A percentile compares a stretch with the other conserved stretches of the same genome.
Evolutionary conservation across 179 eudicot species (phyloP).

Genomic region (Silene coronaria): DNA sequence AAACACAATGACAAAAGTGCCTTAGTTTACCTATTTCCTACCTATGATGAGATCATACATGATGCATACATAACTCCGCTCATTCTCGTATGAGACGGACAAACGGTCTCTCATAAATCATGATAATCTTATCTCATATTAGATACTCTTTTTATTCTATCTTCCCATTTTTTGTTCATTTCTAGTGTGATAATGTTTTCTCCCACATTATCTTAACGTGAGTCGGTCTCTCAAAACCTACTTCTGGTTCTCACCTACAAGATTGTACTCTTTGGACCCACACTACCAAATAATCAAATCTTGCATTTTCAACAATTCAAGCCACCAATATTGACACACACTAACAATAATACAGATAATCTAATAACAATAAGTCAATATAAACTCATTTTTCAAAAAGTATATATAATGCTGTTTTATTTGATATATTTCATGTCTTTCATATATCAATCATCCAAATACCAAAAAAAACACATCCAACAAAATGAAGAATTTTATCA

Average conservation of each 20-base stretch:
- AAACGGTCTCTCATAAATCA: too few relatives aligned
- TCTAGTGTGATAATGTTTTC: too few relatives aligned
- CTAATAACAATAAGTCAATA: background rate
- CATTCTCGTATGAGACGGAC: too few relatives aligned
- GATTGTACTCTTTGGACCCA: background rate
- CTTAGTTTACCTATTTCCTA: background rate
- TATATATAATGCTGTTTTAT: constrained; percentile 1
- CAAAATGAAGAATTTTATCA: constrained; percentile 13
- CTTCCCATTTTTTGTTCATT: too few relatives aligned
- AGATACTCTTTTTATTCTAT: too few relatives aligned
- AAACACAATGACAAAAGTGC: background rate
- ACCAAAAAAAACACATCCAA: background rate
- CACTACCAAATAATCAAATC: background rate
- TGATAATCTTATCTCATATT: too few relatives aligned
- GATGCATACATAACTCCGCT: background rate
- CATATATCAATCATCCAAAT: constrained; percentile 4
- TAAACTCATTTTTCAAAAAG: background rate
- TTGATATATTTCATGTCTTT: background rate
- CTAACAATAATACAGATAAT: constrained; percentile 8
- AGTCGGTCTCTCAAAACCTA: background rate
- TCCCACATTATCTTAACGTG: too few relatives aligned
- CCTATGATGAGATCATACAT: background rate
- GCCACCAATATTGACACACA: constrained; percentile 26
- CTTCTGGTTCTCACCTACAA: too few relatives aligned
- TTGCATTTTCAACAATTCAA: constrained; percentile 11